Conservation (phyloP, 306 rosid genomes). For the Luffa acutangula region DNA sequence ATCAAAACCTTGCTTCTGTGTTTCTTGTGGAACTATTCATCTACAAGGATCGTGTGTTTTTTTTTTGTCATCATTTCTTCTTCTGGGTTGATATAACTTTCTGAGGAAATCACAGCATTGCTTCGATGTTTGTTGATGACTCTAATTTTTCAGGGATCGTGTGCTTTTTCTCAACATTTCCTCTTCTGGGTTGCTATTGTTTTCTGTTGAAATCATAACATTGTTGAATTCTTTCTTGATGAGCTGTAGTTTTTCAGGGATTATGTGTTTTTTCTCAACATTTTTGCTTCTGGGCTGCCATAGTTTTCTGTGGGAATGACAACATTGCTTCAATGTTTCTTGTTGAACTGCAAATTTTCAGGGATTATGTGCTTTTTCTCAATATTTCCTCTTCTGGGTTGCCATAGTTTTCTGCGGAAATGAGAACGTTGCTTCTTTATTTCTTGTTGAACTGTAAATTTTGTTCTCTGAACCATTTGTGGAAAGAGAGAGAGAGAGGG, state of each 20-base stretch:
- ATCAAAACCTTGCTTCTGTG: background rate
- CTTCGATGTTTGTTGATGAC: background rate
- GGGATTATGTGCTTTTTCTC: background rate
- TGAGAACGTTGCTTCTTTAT: background rate
- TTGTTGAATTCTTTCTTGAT: background rate
- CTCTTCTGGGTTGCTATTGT: background rate
- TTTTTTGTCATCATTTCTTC: background rate
- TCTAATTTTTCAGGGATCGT: background rate
- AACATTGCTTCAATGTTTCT: background rate
- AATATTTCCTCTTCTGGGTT: background rate
- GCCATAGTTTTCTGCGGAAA: background rate
- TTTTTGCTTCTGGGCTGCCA: background rate
- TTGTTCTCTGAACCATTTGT: background rate
- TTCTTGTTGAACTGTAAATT: background rate
- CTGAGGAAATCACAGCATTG: background rate
- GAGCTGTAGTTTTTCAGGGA: background rate
- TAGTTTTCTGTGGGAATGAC: background rate
- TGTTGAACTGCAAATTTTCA: background rate
- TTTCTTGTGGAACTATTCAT: background rate
- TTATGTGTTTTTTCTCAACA: background rate
- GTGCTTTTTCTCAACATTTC: background rate
- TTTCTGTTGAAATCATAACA: background rate
- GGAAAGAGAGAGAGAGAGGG: background rate
- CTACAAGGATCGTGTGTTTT: background rate
- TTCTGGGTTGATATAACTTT: background rate